Conservation (phyloP, 345 rosid species). For the Populus tremula region DNA sequence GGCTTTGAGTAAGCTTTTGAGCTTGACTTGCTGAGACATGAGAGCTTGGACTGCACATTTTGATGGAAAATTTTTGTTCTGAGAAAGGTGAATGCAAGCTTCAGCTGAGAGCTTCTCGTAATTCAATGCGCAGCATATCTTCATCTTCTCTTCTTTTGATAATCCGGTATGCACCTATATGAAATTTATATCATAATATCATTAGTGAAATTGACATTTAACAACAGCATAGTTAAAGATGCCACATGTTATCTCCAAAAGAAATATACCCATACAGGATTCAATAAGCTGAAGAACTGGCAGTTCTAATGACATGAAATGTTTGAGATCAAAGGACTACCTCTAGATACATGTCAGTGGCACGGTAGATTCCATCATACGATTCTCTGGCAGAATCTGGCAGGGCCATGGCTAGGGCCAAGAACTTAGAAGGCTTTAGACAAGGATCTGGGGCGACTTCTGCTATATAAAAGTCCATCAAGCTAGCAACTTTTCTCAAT, state of each 20-base stretch:
- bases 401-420: constrained; percentile 52
- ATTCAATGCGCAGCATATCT: constrained; percentile 51
- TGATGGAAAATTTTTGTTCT: constrained; percentile 61
- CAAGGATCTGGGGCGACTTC: constrained; percentile 96
- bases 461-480: constrained; percentile 74
- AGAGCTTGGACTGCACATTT: constrained; percentile 39
- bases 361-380: constrained; percentile 58
- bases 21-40: constrained; percentile 43
- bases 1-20: constrained; percentile 42
- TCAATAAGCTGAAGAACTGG: neutral
- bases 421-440: constrained; percentile 64
- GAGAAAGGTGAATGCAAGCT: constrained; percentile 54
- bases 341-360: constrained; percentile 80
- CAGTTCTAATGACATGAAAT: neutral
- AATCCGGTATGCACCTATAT: constrained; percentile 70
- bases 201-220: neutral
- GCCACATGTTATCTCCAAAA: neutral
- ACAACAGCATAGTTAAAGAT: neutral
- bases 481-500: constrained; percentile 56
- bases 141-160: constrained; percentile 66
- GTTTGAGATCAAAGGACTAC: constrained; percentile 34
- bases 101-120: constrained; percentile 65
- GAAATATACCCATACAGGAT: neutral
- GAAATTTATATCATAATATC: constrained; percentile 5
- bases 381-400: constrained; percentile 75